Evolutionary conservation across 306 rosid species (phyloP).

Genomic region (Morella rubra): DNA sequence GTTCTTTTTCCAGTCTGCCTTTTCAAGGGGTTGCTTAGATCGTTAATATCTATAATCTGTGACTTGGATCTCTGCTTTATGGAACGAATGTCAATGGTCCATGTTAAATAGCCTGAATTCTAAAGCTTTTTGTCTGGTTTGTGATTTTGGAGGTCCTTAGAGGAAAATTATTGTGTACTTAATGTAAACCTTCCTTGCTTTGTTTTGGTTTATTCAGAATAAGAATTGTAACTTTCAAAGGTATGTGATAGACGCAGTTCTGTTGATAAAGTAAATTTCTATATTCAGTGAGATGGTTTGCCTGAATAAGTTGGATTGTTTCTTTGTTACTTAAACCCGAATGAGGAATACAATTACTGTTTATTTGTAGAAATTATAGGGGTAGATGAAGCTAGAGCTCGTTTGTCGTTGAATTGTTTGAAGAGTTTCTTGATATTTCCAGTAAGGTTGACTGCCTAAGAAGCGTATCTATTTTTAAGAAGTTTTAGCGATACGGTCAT

Average conservation of each 20-base stretch:
- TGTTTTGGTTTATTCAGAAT: background rate
- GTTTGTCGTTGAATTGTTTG: background rate
- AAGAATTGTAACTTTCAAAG: background rate
- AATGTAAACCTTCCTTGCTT: background rate
- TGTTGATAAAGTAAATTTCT: background rate
- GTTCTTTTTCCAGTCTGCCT: background rate
- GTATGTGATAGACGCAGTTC: background rate
- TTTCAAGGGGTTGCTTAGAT: slow-evolving; percentile 9
- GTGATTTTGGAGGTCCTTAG: background rate
- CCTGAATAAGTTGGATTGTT: background rate
- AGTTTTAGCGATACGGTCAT: background rate
- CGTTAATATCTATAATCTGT: background rate
- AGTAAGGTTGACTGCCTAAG: background rate
- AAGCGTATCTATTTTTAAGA: background rate
- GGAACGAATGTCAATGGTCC: background rate
- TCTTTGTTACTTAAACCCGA: too few relatives aligned
- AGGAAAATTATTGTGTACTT: background rate
- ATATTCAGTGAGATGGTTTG: background rate
- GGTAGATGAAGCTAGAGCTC: background rate
- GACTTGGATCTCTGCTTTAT: background rate
- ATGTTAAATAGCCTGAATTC: background rate
- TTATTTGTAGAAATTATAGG: background rate
- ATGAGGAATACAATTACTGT: too few relatives aligned
- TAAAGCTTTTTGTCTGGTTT: background rate
- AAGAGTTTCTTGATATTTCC: background rate